These are phyloP conservation scores for Bipolaris cookei DNA, from an alignment of 2,329 filamentous ascomycete genomes.

Conservation along the genomic window DNA sequence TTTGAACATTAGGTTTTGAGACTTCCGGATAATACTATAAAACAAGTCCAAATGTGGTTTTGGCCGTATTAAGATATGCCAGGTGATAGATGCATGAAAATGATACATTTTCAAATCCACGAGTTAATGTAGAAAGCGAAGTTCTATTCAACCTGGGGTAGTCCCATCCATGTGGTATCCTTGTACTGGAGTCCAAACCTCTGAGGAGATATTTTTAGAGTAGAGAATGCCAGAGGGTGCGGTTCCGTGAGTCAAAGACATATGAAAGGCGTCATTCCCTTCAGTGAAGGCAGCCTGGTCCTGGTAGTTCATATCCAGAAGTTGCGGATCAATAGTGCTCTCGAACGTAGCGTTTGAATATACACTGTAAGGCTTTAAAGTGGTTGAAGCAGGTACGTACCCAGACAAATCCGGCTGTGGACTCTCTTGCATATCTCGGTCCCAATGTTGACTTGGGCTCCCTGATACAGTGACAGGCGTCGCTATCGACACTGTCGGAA, in stretches of 20 bases:
- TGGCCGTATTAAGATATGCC: too few relatives aligned
- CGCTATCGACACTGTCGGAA: background rate
- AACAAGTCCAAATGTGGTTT: background rate
- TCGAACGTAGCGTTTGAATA: background rate
- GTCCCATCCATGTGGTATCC: background rate
- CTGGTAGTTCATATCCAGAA: background rate
- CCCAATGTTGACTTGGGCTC: background rate
- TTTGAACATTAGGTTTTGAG: background rate
- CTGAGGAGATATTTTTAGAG: background rate
- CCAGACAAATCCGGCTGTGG: conserved; percentile 2
- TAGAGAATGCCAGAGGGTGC: background rate
- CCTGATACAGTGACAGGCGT: background rate
- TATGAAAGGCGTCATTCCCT: background rate
- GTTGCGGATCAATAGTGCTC: background rate
- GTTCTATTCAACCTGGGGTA: background rate
- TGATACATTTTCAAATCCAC: background rate
- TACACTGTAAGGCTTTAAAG: background rate
- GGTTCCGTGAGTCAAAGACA: background rate
- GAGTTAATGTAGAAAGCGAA: background rate
- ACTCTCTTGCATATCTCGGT: background rate
- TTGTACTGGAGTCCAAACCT: background rate
- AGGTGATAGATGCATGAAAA: too few relatives aligned
- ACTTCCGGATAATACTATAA: background rate
- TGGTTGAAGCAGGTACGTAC: conserved; percentile 10
- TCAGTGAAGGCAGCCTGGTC: background rate